These are phyloP conservation scores for Pelargonium nanum DNA, from an alignment of 345 rosid species.

Conservation along the genomic window DNA sequence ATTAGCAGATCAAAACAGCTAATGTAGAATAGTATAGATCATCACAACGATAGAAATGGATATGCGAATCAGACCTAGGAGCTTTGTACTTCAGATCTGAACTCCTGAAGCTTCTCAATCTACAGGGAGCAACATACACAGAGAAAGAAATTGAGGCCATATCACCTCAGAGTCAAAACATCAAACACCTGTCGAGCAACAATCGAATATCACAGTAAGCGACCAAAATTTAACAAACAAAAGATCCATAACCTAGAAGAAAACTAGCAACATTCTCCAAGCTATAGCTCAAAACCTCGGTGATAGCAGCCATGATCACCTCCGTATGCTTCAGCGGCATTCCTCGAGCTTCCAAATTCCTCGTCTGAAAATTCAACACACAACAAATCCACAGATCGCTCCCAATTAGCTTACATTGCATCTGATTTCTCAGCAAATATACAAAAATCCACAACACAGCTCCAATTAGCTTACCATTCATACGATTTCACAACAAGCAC, in stretches of 20 bases:
- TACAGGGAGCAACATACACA: conserved; percentile 13
- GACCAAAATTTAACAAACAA: not conserved
- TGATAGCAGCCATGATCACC: conserved; percentile 78
- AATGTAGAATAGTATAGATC: too few species aligned
- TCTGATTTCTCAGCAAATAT: not conserved
- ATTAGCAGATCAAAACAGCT: not conserved
- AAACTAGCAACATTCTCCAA: conserved; percentile 81
- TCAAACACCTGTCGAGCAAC: too few species aligned
- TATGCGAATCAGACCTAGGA: conserved; percentile 44
- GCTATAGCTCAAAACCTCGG: conserved; percentile 79
- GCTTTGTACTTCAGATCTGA: conserved; percentile 75
- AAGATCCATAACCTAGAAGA: conserved; percentile 44
- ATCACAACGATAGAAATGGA: not conserved
- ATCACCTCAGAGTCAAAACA: too few species aligned
- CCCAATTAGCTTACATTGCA: too few species aligned
- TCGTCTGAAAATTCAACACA: conserved; percentile 35
- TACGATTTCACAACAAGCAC: too few species aligned
- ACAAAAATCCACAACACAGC: too few species aligned
- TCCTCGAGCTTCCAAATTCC: conserved; percentile 77
- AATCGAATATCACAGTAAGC: not conserved
- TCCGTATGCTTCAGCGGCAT: conserved; percentile 92
- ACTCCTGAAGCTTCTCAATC: conserved; percentile 74
- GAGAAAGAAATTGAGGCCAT: not conserved
- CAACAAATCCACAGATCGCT: conserved; percentile 2
- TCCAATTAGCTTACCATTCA: too few species aligned